Conservation (phyloP, 2,329 filamentous ascomycete species). For the Botrytis fragariae region DNA sequence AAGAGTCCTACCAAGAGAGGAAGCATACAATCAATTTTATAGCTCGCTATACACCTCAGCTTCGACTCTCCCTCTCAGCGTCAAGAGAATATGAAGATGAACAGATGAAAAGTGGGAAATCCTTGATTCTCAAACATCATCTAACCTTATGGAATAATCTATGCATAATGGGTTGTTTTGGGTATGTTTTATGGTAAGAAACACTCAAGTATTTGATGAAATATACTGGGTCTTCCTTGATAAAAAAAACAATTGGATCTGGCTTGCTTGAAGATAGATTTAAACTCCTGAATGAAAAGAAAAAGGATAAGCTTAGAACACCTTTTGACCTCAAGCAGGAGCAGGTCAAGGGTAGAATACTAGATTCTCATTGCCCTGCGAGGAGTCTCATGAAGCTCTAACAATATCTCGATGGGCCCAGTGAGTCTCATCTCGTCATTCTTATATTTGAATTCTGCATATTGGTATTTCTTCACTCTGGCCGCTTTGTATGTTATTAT, state of each 20-base stretch:
- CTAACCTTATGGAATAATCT: not conserved
- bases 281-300: not conserved
- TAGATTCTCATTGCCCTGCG: no score
- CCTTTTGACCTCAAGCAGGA: not conserved
- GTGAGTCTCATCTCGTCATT: not conserved
- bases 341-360: not conserved
- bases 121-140: no score
- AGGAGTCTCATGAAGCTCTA: not conserved
- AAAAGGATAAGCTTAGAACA: not conserved
- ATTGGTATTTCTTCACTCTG: not conserved
- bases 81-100: no score
- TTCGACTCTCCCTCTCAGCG: no score
- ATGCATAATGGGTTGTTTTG: no score
- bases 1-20: no score
- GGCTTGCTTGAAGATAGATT: not conserved
- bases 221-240: not conserved
- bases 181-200: no score
- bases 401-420: not conserved
- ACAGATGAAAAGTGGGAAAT: no score
- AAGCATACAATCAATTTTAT: no score
- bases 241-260: no score
- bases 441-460: not conserved
- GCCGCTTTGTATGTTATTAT: not conserved
- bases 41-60: no score
- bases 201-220: not conserved